These are phyloP conservation scores for Acacia crassicarpa DNA, from an alignment of 306 rosid species.

Conservation along the genomic window DNA sequence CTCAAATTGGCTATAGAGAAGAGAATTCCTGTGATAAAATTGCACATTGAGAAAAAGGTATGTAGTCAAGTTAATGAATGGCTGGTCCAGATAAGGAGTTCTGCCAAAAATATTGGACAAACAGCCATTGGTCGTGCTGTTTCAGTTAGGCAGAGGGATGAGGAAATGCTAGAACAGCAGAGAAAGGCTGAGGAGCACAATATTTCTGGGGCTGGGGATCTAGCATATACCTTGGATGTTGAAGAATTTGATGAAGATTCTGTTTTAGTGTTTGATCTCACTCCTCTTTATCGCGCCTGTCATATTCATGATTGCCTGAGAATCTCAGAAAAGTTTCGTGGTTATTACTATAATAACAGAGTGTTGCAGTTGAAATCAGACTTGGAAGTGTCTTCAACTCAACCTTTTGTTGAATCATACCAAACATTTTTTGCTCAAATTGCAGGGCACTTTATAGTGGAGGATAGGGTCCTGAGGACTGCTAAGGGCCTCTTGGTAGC, in stretches of 20 bases:
- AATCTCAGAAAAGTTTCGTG: conserved; percentile 69
- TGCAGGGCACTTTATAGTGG: conserved; percentile 88
- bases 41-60: conserved; percentile 74
- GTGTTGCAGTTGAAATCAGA: conserved; percentile 84
- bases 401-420: conserved; percentile 77
- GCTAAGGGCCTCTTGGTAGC: conserved; percentile 63
- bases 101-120: conserved; percentile 79
- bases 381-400: conserved; percentile 71
- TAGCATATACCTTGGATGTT: conserved; percentile 57
- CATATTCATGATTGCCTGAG: conserved; percentile 85
- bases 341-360: conserved; percentile 80
- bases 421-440: conserved; percentile 87
- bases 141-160: conserved; percentile 76
- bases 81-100: conserved; percentile 80
- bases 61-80: conserved; percentile 81
- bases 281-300: conserved; percentile 91
- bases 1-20: conserved; percentile 64
- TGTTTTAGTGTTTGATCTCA: conserved; percentile 66
- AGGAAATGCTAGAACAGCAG: conserved; percentile 72
- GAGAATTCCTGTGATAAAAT: conserved; percentile 70
- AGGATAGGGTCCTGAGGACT: conserved; percentile 83
- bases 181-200: conserved; percentile 66
- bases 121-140: conserved; percentile 76
- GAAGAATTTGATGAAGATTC: conserved; percentile 82
- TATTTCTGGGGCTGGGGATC: conserved; percentile 48